Percentiles rank a stretch among this genome's conserved stretches.
Conservation (phyloP, 352 stramenopile species). For the Pythium graminicola region DNA sequence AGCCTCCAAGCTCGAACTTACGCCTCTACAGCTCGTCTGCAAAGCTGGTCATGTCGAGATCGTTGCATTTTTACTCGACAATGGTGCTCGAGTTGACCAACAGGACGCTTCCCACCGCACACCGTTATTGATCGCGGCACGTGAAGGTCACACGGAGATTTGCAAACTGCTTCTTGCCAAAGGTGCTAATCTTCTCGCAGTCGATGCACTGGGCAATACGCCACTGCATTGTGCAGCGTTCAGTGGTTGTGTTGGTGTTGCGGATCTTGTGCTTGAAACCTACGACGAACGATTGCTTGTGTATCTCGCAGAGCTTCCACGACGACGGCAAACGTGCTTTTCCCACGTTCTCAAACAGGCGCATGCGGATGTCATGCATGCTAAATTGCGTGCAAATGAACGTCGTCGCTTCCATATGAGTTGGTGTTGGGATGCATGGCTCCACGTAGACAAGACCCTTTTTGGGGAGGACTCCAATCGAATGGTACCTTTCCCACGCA, state of each 20-base stretch:
- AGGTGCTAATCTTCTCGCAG: constrained; percentile 35
- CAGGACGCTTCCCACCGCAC: constrained; percentile 50
- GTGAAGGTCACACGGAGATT: constrained; percentile 43
- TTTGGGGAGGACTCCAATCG: constrained; percentile 26
- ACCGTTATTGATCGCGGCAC: constrained; percentile 53
- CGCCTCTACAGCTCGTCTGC: constrained; percentile 49
- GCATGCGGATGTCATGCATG: constrained; percentile 42
- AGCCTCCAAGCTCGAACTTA: constrained; percentile 29
- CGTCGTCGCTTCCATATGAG: constrained; percentile 52
- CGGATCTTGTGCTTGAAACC: constrained; percentile 33
- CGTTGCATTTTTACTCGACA: constrained; percentile 38
- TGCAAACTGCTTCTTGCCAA: constrained; percentile 37
- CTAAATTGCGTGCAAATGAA: constrained; percentile 60
- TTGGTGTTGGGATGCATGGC: constrained; percentile 52
- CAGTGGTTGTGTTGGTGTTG: constrained; percentile 36
- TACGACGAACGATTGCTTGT: constrained; percentile 45
- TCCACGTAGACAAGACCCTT: constrained; percentile 35
- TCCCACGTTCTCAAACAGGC: constrained; percentile 30
- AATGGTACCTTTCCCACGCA: constrained; percentile 4
- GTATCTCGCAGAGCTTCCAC: constrained; percentile 38
- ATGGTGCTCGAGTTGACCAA: constrained; percentile 38
- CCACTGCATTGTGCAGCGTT: constrained; percentile 60
- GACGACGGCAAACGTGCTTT: constrained; percentile 28
- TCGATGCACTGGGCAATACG: constrained; percentile 64
- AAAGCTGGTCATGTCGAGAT: constrained; percentile 39